These are phyloP conservation scores for Penicillium riverlandense DNA, from an alignment of 495 filamentous ascomycete genomes.

Conservation along the genomic window DNA sequence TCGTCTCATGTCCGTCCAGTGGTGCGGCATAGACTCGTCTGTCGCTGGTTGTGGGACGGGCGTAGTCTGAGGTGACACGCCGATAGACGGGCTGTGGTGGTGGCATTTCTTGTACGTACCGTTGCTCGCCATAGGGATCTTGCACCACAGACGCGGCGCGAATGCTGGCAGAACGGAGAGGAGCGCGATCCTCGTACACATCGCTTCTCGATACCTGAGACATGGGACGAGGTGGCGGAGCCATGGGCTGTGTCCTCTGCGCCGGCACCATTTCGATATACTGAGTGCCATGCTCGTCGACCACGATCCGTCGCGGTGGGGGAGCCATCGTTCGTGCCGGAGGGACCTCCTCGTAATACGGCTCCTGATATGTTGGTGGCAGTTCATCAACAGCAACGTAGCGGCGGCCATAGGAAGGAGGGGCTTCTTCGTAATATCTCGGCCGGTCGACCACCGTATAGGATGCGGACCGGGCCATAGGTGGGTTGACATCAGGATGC, in stretches of 20 bases:
- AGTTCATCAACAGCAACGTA: constrained; percentile 49
- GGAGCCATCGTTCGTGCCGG: constrained; percentile 49
- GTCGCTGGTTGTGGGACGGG: constrained; percentile 24
- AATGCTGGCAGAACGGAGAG: constrained; percentile 27
- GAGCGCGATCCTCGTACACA: constrained; percentile 29
- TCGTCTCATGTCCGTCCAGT: constrained; percentile 27
- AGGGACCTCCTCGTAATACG: constrained; percentile 32
- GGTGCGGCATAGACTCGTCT: constrained; percentile 25
- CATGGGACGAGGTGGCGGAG: constrained; percentile 36
- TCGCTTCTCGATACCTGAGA: constrained; percentile 27
- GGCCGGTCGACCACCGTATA: constrained; percentile 50
- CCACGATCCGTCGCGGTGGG: constrained; percentile 53
- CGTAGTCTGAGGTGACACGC: constrained; percentile 34
- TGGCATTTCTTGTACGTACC: constrained; percentile 41
- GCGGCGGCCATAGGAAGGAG: constrained; percentile 30
- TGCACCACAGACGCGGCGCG: constrained; percentile 36
- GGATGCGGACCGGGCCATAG: constrained; percentile 49
- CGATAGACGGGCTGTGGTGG: constrained; percentile 33
- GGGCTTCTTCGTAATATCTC: constrained; percentile 52
- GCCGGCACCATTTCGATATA: constrained; percentile 55
- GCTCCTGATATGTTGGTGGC: constrained; percentile 45
- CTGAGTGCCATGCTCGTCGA: constrained; percentile 65
- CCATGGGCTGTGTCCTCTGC: constrained; percentile 37
- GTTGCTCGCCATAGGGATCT: constrained; percentile 34
- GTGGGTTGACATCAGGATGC: constrained; percentile 38